These are phyloP conservation scores for Volvariella surrecta DNA, from an alignment of 1,284 basidiomycete species.

Conservation along the genomic window DNA sequence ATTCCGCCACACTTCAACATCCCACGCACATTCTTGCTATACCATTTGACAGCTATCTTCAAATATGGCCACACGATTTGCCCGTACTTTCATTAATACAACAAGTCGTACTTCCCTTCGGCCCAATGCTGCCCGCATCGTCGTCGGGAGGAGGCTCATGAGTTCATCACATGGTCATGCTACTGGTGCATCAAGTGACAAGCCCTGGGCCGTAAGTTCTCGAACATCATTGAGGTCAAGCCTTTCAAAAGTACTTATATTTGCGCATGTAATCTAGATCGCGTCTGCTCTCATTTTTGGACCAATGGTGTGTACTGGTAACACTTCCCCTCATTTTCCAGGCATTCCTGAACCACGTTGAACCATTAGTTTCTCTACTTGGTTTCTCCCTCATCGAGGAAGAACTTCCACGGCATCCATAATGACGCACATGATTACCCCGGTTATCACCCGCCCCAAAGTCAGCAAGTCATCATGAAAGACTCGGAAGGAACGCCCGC, in stretches of 20 bases:
- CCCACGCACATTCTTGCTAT: background rate
- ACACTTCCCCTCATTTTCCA: background rate
- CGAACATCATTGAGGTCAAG: background rate
- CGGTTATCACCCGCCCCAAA: slow-evolving; percentile 7
- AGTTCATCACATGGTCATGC: slow-evolving; percentile 8
- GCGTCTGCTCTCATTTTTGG: slow-evolving; percentile 23
- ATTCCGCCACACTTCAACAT: background rate
- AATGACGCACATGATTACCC: slow-evolving; percentile 17
- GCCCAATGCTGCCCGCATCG: slow-evolving; percentile 5
- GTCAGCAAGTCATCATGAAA: slow-evolving; percentile 17
- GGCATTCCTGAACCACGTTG: too few species aligned
- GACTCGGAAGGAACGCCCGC: slow-evolving; percentile 22
- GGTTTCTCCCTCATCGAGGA: slow-evolving; percentile 20
- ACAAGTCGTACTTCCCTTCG: slow-evolving; percentile 12
- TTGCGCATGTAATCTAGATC: slow-evolving; percentile 14
- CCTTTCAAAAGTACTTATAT: background rate
- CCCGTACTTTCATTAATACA: slow-evolving; percentile 11
- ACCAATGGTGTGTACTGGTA: slow-evolving; percentile 18
- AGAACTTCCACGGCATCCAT: slow-evolving; percentile 15
- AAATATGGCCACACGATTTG: slow-evolving; percentile 14
- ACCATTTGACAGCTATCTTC: background rate
- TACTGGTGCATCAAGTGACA: slow-evolving; percentile 10
- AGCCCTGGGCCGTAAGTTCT: slow-evolving; percentile 14
- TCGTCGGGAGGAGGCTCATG: slow-evolving; percentile 6
- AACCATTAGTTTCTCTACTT: slow-evolving; percentile 21